These are phyloP conservation scores for Starmerella bombicola DNA, from an alignment of 805 yeast genomes.

Conservation along the genomic window DNA sequence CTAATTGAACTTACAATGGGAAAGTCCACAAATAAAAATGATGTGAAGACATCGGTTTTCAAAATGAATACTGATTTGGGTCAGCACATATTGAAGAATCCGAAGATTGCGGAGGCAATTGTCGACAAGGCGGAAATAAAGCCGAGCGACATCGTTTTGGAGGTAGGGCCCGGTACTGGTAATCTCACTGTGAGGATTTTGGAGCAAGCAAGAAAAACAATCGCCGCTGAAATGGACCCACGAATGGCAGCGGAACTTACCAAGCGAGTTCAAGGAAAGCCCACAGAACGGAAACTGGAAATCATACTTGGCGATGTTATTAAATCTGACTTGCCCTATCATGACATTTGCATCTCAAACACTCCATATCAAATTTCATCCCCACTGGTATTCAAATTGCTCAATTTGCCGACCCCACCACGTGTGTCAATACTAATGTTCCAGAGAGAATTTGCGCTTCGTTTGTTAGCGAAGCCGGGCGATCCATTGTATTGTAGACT, in stretches of 20 bases:
- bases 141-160: conserved; percentile 86
- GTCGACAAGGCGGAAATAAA: conserved; percentile 90
- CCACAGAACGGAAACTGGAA: conserved; percentile 80
- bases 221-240: conserved; percentile 98
- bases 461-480: conserved; percentile 93
- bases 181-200: conserved; percentile 84
- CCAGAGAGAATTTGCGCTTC: conserved; percentile 91
- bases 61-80: conserved; percentile 95
- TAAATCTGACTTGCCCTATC: conserved; percentile 88
- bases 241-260: conserved; percentile 98
- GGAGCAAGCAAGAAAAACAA: conserved; percentile 86
- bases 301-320: conserved; percentile 90
- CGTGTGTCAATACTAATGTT: conserved; percentile 92
- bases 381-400: conserved; percentile 82
- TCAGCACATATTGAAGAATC: conserved; percentile 93
- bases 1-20: too few species aligned
- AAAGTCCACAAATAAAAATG: conserved; percentile 23
- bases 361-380: conserved; percentile 97
- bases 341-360: conserved; percentile 90
- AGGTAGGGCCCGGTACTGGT: conserved; percentile 99
- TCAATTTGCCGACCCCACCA: conserved; percentile 88
- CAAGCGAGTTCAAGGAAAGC: conserved; percentile 95
- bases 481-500: conserved; percentile 83
- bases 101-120: conserved; percentile 93
- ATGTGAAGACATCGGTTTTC: conserved; percentile 45